phyloP scores from a whole-genome alignment of 306 rosid genomes.

The Quercus ilex region DNA sequence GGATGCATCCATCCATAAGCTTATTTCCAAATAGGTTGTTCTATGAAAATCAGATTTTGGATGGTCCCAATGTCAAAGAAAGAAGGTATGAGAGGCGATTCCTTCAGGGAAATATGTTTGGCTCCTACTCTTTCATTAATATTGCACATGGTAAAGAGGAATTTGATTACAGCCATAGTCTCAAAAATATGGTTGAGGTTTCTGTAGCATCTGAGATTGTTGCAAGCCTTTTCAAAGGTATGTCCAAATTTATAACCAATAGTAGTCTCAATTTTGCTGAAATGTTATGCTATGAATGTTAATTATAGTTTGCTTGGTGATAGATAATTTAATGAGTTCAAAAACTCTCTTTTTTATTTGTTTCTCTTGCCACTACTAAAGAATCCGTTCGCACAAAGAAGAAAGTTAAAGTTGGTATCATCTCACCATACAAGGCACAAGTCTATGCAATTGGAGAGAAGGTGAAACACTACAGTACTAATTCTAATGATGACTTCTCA shows the following conservation, averaged over 20 bases:
- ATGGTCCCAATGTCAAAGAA: conserved; percentile 23
- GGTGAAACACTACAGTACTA: no score
- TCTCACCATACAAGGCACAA: conserved; percentile 47
- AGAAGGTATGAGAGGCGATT: conserved; percentile 16
- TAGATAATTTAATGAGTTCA: neutral
- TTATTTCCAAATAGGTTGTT: conserved; percentile 34
- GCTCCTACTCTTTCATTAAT: conserved; percentile 28
- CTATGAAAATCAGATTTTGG: conserved; percentile 13
- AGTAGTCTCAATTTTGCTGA: neutral
- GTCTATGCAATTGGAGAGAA: conserved; percentile 7
- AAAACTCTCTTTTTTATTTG: neutral
- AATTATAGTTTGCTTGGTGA: neutral
- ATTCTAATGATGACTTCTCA: no score
- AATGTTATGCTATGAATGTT: neutral
- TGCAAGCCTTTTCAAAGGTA: conserved; percentile 34
- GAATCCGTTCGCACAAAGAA: conserved; percentile 16
- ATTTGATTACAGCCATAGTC: conserved; percentile 9
- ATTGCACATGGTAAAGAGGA: conserved; percentile 32
- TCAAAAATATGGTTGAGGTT: conserved; percentile 31
- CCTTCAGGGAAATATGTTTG: conserved; percentile 25
- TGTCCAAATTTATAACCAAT: neutral
- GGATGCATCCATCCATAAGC: conserved; percentile 48
- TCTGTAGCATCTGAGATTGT: conserved; percentile 31
- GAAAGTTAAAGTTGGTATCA: conserved; percentile 29
- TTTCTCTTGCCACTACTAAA: neutral